Evolutionary conservation across 345 rosid species (phyloP), one percentile per base, ranked within the genome.

Genomic region (Mercurialis annua): DNA sequence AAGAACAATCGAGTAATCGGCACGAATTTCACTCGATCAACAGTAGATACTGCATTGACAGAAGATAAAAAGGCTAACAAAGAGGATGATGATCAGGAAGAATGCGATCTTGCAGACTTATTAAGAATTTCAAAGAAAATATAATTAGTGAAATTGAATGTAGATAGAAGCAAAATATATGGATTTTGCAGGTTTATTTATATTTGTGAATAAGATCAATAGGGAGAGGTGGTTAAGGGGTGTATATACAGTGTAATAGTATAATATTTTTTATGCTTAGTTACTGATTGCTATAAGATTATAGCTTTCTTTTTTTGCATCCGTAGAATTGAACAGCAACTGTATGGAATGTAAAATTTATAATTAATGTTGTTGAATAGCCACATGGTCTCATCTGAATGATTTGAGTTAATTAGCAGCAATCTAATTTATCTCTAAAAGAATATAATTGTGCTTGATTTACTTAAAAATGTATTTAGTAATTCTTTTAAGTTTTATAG

Each of bases 191-290:
- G 77, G 71, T 74, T 69, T 75, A 79, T 33, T 61, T 50, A 55
- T 76, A 73, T 78, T 26, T 73, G 86, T 84, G 86, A 78, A 74
- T 72, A 80, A 62, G 81, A 67, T 54, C 59, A 29, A 65, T 72
- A 58, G 76, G 51, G 73, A 78, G 63, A 72, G 80, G 46, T 30
- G 24, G 34, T 56, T 59, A 67, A 62, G 72, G 66, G 81, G 62
- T 77, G 81, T 84, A n/a, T n/a, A n/a, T n/a, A 78, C 75, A 81
- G 80, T 76, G 72, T 57, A 73, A 81, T 79, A 77, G 70, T 75
- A 57, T 67, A 72, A n/a, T 47, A 3, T 34, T 40, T 40, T 9
- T 69, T 54, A 50, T 72, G 56, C 49, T 74, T 71, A 33, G 64
- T 64, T 66, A 46, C 70, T 24, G 59, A 18, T 59, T 51, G 10